phyloP scores from a whole-genome alignment of 2,329 filamentous ascomycete genomes.

The Drechslerella dactyloides region DNA sequence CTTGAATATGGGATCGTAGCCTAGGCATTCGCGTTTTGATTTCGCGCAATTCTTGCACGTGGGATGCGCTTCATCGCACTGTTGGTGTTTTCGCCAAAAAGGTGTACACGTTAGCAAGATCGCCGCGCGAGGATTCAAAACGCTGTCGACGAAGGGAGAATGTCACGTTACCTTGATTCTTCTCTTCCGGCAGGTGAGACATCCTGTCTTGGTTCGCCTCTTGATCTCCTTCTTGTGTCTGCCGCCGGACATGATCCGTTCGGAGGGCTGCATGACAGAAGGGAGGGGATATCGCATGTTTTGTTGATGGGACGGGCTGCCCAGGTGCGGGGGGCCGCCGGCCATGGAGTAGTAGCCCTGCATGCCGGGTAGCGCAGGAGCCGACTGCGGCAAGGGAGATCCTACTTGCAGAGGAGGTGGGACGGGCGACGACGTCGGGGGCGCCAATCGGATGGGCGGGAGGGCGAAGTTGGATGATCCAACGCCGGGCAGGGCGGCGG shows the following conservation, averaged over 20 bases:
- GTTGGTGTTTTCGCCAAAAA: conserved; percentile 55
- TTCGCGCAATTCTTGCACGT: conserved; percentile 89
- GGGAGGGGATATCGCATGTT: conserved; percentile 64
- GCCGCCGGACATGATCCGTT: conserved; percentile 67
- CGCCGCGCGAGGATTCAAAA: background rate
- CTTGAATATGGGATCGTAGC: conserved; percentile 88
- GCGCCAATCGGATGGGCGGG: conserved; percentile 61
- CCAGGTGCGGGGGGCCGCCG: conserved; percentile 61
- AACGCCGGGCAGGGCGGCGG: conserved; percentile 60
- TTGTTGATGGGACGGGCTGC: conserved; percentile 62
- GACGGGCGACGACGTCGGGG: conserved; percentile 60
- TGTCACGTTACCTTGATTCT: conserved; percentile 71
- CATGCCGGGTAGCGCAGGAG: conserved; percentile 60
- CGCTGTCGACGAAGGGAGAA: no score
- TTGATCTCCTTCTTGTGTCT: conserved; percentile 73
- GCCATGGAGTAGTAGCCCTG: conserved; percentile 62
- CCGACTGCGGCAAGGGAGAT: conserved; percentile 64
- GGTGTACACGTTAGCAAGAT: conserved; percentile 50
- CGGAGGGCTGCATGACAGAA: conserved; percentile 61
- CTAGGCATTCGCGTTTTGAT: conserved; percentile 83
- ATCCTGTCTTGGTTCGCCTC: conserved; percentile 76
- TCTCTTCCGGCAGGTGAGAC: conserved; percentile 69
- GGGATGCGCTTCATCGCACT: conserved; percentile 97
- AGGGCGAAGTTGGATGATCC: conserved; percentile 62
- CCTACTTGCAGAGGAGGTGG: conserved; percentile 60